Conservation (phyloP, 768 basidiomycete species). For the Suillus lakei region DNA sequence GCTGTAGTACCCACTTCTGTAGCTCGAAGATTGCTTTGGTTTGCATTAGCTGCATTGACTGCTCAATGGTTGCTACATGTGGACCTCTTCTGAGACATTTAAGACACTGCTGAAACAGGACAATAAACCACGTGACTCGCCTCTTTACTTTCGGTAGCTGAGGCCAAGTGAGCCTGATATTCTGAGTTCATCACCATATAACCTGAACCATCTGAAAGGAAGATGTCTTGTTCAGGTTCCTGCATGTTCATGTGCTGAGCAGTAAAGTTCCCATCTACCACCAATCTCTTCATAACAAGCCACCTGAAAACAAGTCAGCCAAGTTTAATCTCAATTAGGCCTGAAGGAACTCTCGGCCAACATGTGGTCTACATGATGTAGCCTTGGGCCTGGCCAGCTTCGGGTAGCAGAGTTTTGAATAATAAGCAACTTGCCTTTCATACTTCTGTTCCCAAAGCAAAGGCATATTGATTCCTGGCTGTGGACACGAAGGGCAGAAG, state of each 20-base stretch:
- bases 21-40: conserved; percentile 21
- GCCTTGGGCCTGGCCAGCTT: background rate
- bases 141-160: conserved; percentile 11
- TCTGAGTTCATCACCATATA: conserved; percentile 25
- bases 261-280: conserved; percentile 19
- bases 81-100: conserved; percentile 11
- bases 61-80: conserved; percentile 21
- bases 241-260: conserved; percentile 25
- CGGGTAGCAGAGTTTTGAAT: background rate
- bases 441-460: conserved; percentile 22
- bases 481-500: conserved; percentile 36
- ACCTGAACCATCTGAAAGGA: conserved; percentile 28
- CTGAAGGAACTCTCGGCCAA: background rate
- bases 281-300: conserved; percentile 4
- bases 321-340: background rate
- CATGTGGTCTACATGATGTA: background rate
- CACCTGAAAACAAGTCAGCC: conserved; percentile 5
- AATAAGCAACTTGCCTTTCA: conserved; percentile 6
- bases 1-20: conserved; percentile 34
- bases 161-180: conserved; percentile 29
- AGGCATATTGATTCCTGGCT: conserved; percentile 30
- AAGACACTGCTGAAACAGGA: background rate
- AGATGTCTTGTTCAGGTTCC: conserved; percentile 26
- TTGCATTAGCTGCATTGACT: conserved; percentile 19
- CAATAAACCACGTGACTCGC: background rate